Percentiles rank a stretch among this genome's conserved stretches.
These are phyloP conservation scores for Saccharomyces pastorianus DNA, from an alignment of 1,139 yeast species.

Conservation along the genomic window DNA sequence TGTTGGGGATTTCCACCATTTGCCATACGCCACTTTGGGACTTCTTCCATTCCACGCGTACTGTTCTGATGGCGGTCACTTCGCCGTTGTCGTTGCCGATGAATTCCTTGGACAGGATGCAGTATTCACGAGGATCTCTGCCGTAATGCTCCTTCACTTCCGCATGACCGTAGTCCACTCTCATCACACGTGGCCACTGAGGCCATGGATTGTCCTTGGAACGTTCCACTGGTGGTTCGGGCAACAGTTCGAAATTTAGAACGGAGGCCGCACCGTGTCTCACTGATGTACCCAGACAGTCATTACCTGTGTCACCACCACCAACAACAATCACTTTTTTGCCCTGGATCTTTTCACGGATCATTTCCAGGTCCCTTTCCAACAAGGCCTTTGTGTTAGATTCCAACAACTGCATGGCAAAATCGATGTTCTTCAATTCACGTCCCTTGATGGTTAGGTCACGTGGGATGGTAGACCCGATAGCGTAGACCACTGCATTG, in stretches of 20 bases:
- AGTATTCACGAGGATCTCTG: constrained; percentile 94
- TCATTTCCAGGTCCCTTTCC: constrained; percentile 71
- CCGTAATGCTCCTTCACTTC: constrained; percentile 94
- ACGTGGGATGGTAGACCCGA: constrained; percentile 94
- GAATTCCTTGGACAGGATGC: constrained; percentile 90
- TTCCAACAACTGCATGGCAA: constrained; percentile 88
- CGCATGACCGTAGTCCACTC: constrained; percentile 96
- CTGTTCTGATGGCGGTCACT: constrained; percentile 89
- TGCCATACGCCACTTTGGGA: constrained; percentile 97
- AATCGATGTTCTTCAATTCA: constrained; percentile 79
- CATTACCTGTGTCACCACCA: constrained; percentile 99
- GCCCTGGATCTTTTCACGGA: constrained; percentile 64
- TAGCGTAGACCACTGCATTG: constrained; percentile 88
- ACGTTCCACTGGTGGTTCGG: constrained; percentile 80
- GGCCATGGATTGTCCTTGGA: constrained; percentile 99
- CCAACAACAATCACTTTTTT: constrained; percentile 94
- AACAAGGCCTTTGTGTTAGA: constrained; percentile 85
- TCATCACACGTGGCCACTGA: constrained; percentile 97
- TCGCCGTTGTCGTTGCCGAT: constrained; percentile 91
- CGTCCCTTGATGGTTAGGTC: constrained; percentile 93
- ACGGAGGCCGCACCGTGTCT: constrained; percentile 98
- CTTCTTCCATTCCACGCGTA: constrained; percentile 96
- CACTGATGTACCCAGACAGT: constrained; percentile 94
- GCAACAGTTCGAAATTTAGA: constrained; percentile 86
- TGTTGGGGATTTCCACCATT: constrained; percentile 94